Conservation (phyloP, 768 basidiomycete genomes). For the Pleurotus giganteus region DNA sequence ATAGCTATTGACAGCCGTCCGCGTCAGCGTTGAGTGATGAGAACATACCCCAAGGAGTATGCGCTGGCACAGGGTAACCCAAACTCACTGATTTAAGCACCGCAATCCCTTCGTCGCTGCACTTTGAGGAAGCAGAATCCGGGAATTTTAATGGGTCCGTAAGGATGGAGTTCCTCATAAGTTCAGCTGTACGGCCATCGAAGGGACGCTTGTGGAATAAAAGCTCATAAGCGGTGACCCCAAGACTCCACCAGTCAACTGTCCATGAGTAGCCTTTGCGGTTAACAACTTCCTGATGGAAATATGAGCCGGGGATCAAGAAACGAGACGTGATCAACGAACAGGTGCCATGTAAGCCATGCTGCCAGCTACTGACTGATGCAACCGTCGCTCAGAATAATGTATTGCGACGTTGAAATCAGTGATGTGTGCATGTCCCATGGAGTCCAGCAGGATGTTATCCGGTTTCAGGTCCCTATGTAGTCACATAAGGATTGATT, state of each 20-base stretch:
- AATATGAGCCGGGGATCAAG: neutral
- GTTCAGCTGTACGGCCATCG: constrained; percentile 85
- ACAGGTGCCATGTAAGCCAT: constrained; percentile 99
- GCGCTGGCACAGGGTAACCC: neutral
- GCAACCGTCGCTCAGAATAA: constrained; percentile 83
- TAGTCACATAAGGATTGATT: constrained; percentile 10
- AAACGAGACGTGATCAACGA: neutral
- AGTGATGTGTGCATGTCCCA: constrained; percentile 93
- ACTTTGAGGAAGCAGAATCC: constrained; percentile 56
- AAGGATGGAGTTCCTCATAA: constrained; percentile 83
- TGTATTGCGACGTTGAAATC: constrained; percentile 99
- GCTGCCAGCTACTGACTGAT: constrained; percentile 94
- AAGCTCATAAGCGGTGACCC: constrained; percentile 89
- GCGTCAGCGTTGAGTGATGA: constrained; percentile 15
- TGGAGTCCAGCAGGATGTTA: constrained; percentile 91
- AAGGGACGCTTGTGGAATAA: constrained; percentile 83
- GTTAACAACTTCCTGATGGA: constrained; percentile 64
- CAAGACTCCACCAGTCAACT: constrained; percentile 96
- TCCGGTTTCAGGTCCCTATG: constrained; percentile 93
- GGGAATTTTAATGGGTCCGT: constrained; percentile 80
- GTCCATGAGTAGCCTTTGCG: constrained; percentile 92
- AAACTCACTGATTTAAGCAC: constrained; percentile 65
- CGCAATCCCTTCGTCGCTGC: constrained; percentile 63
- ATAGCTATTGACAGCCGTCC: constrained; percentile 48
- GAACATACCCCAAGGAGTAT: constrained; percentile 7